Evolutionary conservation across 306 rosid species (phyloP).

Genomic region (Adenanthera pavonina): DNA sequence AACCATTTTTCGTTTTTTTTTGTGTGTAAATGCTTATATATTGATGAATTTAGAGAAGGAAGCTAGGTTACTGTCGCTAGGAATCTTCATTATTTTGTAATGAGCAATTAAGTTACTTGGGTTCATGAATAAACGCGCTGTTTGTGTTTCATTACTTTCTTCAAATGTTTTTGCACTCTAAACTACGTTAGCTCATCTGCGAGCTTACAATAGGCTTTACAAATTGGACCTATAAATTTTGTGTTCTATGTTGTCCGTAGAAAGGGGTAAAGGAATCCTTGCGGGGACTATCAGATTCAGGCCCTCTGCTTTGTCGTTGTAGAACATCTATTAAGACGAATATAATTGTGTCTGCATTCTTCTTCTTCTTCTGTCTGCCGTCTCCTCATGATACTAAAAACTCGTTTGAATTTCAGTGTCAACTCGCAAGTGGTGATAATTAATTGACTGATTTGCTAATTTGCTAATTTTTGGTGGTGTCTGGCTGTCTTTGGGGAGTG

Average conservation of each 20-base stretch:
- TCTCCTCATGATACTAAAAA: not conserved
- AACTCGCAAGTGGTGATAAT: not conserved
- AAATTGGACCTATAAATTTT: not conserved
- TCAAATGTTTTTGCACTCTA: not conserved
- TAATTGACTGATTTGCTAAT: not conserved
- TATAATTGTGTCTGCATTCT: not conserved
- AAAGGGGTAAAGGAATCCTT: not conserved
- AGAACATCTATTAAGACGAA: not conserved
- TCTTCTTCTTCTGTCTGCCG: not conserved
- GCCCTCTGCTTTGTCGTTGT: not conserved
- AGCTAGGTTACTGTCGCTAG: not conserved
- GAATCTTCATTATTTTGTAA: not conserved
- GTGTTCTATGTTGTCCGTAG: not conserved
- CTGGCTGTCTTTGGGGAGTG: not conserved
- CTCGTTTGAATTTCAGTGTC: not conserved
- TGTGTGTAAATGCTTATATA: not conserved
- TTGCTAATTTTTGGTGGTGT: not conserved
- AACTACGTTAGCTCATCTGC: not conserved
- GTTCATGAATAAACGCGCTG: not conserved
- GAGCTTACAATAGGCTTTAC: not conserved
- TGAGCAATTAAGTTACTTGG: not conserved
- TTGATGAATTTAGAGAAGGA: conserved; percentile 7
- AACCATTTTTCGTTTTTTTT: not conserved
- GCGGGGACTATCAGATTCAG: not conserved
- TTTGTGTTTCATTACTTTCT: not conserved